These are phyloP conservation scores for Moricandia moricandioides DNA, from an alignment of 345 rosid species.

Conservation along the genomic window DNA sequence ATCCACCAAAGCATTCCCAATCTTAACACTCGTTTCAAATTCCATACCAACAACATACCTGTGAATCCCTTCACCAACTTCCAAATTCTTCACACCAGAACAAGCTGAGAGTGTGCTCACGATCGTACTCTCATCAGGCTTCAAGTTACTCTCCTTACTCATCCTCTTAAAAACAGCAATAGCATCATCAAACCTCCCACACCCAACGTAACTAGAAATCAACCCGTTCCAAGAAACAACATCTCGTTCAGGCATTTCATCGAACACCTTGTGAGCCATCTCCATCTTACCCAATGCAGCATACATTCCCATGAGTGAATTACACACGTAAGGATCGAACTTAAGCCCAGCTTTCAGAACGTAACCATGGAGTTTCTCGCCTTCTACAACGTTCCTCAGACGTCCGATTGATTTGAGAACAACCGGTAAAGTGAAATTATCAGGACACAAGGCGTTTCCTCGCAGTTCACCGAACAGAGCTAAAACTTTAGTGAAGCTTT, in stretches of 20 bases:
- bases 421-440: conserved; percentile 73
- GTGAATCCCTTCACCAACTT: conserved; percentile 56
- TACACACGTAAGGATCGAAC: conserved; percentile 56
- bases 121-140: conserved; percentile 59
- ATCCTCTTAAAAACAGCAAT: conserved; percentile 45
- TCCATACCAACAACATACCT: conserved; percentile 34
- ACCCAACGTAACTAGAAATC: conserved; percentile 56
- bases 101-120: conserved; percentile 76
- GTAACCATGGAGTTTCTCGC: conserved; percentile 53
- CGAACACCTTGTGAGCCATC: conserved; percentile 50
- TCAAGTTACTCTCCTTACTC: conserved; percentile 43
- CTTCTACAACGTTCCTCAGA: conserved; percentile 37
- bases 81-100: conserved; percentile 46
- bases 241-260: conserved; percentile 65
- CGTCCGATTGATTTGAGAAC: conserved; percentile 48
- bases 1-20: conserved; percentile 64
- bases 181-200: conserved; percentile 54
- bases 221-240: conserved; percentile 71
- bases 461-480: conserved; percentile 46
- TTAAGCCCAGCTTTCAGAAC: conserved; percentile 56
- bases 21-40: conserved; percentile 45
- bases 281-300: conserved; percentile 41
- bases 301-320: conserved; percentile 73
- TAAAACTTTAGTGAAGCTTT: conserved; percentile 43
- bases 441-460: conserved; percentile 57